Percentiles rank a stretch among this genome's conserved stretches.
Conservation (phyloP, 2,329 filamentous ascomycete genomes). For the Colletotrichum phormii region DNA sequence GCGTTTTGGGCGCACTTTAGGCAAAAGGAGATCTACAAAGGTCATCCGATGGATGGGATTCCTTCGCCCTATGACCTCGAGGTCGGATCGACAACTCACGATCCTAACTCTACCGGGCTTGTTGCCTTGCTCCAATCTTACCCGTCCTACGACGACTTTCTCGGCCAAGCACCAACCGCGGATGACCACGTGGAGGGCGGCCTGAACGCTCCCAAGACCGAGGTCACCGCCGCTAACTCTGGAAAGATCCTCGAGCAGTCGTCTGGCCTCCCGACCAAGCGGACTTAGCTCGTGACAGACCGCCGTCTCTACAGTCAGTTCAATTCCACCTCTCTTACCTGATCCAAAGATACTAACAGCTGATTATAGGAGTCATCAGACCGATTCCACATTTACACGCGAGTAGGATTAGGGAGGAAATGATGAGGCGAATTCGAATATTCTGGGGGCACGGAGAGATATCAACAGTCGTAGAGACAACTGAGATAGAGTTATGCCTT, state of each 20-base stretch:
- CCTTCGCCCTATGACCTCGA: slow-evolving; percentile 6
- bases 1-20: background rate
- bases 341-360: background rate
- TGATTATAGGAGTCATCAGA: background rate
- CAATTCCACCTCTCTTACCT: background rate
- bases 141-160: background rate
- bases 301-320: background rate
- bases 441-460: background rate
- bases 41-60: background rate
- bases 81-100: background rate
- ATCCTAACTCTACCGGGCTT: background rate
- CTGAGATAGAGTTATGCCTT: background rate
- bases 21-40: background rate
- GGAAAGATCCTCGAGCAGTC: background rate
- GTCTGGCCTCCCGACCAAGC: background rate
- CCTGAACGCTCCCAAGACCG: background rate
- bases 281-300: background rate
- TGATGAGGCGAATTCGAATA: background rate
- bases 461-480: background rate
- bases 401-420: background rate
- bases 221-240: background rate
- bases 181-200: background rate
- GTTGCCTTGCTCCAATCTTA: background rate
- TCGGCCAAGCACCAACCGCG: background rate
- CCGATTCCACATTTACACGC: background rate